phyloP scores from a whole-genome alignment of 2,329 filamentous ascomycete genomes.

The Cercospora sesami region DNA sequence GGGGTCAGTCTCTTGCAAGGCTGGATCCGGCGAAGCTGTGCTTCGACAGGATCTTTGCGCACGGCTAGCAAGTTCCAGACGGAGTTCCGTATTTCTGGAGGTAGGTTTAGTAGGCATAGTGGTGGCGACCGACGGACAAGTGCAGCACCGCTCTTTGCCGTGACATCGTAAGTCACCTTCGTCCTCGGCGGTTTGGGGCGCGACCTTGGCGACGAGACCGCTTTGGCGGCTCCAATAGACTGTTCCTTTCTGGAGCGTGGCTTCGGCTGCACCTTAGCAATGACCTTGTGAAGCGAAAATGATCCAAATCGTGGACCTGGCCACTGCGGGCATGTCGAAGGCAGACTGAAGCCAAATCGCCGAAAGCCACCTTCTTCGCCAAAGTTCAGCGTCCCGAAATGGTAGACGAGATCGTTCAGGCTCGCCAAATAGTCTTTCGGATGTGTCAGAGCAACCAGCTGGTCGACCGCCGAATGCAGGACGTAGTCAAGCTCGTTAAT shows the following conservation, averaged over 20 bases:
- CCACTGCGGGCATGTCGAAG: conserved; percentile 22
- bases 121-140: conserved; percentile 21
- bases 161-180: not conserved
- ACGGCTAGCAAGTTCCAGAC: conserved; percentile 24
- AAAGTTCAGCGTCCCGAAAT: conserved; percentile 20
- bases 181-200: conserved; percentile 15
- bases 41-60: conserved; percentile 22
- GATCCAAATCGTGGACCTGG: conserved; percentile 23
- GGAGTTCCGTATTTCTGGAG: conserved; percentile 26
- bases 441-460: conserved; percentile 23
- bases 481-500: conserved; percentile 16
- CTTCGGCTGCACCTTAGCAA: conserved; percentile 15
- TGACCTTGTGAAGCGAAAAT: conserved; percentile 24
- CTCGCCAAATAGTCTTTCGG: conserved; percentile 9
- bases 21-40: conserved; percentile 24
- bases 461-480: conserved; percentile 25
- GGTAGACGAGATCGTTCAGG: conserved; percentile 18
- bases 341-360: conserved; percentile 24
- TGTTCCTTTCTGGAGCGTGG: not conserved
- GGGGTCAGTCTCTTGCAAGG: conserved; percentile 18
- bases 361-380: not conserved
- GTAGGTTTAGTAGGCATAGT: conserved; percentile 22
- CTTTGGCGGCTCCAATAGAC: not conserved
- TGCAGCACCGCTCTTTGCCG: not conserved
- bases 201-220: not conserved